Base-by-base conservation (phyloP, 345 rosid species). In the Moringa oleifera region DNA sequence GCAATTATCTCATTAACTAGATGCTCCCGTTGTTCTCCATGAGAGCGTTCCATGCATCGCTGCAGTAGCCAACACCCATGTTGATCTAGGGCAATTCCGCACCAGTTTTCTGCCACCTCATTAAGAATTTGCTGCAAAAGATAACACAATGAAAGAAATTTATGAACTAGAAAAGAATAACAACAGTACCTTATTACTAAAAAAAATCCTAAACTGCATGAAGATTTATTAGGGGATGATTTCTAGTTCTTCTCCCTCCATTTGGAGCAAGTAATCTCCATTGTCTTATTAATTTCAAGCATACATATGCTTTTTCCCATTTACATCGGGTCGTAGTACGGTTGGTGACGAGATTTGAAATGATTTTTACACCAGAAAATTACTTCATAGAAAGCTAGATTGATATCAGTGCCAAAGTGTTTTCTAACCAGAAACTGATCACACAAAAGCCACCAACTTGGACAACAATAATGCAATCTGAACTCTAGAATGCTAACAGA, bases 41-140 rank as follows among this genome's bases (percentile, higher is more conserved):
- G 55, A 36, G 73, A 23, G 46, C 25, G 46, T 51, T 58, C 61
- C 46, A 87, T 77, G 70, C 84, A 79, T n/a, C 78, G 73, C 64
- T 85, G 87, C 62, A 89, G 63, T 45, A 81, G 78, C 63, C 83
- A 72, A 59, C 96, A 89, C 18, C 98, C 95, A 17, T 78, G 52
- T 80, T 79, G 84, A 75, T 92, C 89, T 15, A 66, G 80, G 21
- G 91, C 90, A 61, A 89, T 75, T 31, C 15, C 60, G 46, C 55
- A 69, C 67, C 85, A 87, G 41, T 79, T 71, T 1, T 51, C 21
- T 36, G 75, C 77, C 46, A 89, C 67, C 58, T 56, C 78, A 41
- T 68, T 71, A 72, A 80, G 67, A 69, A 92, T 82, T 64, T 59
- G 53, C 95, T 92, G 88, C 79, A 60, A 76, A 37, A 47, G 23